A percentile compares a stretch with the other conserved stretches of the same genome.
Evolutionary conservation across 495 filamentous ascomycete genomes (phyloP).

Genomic region (Trichoderma erinaceum): DNA sequence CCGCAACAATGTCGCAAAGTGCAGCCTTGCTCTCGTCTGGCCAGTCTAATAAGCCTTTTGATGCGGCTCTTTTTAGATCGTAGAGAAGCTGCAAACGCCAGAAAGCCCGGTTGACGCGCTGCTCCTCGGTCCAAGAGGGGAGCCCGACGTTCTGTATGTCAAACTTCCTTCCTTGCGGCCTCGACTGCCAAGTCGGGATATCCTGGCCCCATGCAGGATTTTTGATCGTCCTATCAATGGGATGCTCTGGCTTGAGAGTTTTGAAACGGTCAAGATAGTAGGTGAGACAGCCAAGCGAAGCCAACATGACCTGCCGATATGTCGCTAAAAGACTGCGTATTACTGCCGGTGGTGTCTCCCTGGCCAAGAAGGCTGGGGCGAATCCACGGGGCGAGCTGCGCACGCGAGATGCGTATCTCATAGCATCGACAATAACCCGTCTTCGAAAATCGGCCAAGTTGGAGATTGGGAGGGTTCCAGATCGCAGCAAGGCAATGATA

Average conservation of each 20-base stretch:
- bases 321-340: background rate
- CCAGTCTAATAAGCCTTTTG: background rate
- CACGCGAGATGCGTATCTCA: background rate
- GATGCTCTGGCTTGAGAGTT: background rate
- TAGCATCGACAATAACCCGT: background rate
- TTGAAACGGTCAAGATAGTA: background rate
- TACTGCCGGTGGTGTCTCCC: background rate
- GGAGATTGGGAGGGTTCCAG: background rate
- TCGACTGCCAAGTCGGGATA: background rate
- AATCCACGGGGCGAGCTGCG: background rate
- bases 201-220: background rate
- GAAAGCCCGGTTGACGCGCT: background rate
- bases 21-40: background rate
- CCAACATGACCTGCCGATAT: background rate
- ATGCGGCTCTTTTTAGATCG: background rate
- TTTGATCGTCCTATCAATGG: background rate
- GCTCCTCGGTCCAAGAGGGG: background rate
- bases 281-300: background rate
- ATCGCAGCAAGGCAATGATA: background rate
- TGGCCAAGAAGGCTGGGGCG: background rate
- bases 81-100: background rate
- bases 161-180: background rate
- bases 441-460: background rate
- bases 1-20: background rate
- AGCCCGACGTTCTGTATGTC: background rate